Conservation (phyloP, 768 basidiomycete species). For the Panaeolus cyanescens region DNA sequence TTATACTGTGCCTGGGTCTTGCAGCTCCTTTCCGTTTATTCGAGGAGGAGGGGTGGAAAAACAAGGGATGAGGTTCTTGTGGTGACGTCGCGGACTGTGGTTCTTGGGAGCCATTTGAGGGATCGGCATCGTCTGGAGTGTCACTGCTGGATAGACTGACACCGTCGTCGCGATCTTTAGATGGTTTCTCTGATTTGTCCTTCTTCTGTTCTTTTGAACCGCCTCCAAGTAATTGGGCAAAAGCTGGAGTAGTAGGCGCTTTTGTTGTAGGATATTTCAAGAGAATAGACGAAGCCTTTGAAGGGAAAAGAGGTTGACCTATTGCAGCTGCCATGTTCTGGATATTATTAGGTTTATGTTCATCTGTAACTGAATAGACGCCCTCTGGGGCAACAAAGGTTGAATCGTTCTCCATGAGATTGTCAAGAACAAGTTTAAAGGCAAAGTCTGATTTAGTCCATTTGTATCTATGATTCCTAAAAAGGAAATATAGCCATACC, state of each 20-base stretch:
- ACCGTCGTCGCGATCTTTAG: constrained; percentile 64
- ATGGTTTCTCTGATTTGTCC: constrained; percentile 49
- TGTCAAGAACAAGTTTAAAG: neutral
- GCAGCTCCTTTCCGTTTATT: constrained; percentile 66
- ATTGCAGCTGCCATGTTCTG: constrained; percentile 41
- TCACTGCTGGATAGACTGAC: constrained; percentile 84
- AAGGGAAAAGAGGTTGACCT: constrained; percentile 49
- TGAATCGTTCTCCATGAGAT: constrained; percentile 74
- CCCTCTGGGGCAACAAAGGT: constrained; percentile 90
- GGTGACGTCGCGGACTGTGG: constrained; percentile 35
- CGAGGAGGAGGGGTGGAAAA: constrained; percentile 46
- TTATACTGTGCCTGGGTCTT: constrained; percentile 88
- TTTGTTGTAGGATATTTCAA: constrained; percentile 66
- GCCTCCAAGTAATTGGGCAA: constrained; percentile 69
- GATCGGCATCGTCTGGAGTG: constrained; percentile 62
- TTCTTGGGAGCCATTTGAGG: constrained; percentile 42
- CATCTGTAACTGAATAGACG: constrained; percentile 86
- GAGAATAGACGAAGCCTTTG: constrained; percentile 60
- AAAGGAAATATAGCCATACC: constrained; percentile 17
- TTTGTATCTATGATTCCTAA: constrained; percentile 11
- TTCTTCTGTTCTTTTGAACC: constrained; percentile 68
- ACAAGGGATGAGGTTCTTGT: constrained; percentile 57
- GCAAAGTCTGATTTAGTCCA: neutral
- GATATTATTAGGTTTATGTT: constrained; percentile 66
- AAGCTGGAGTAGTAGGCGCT: constrained; percentile 54